These are phyloP conservation scores for Fomitopsis pinicola DNA, from an alignment of 1,284 basidiomycete genomes.

Conservation along the genomic window DNA sequence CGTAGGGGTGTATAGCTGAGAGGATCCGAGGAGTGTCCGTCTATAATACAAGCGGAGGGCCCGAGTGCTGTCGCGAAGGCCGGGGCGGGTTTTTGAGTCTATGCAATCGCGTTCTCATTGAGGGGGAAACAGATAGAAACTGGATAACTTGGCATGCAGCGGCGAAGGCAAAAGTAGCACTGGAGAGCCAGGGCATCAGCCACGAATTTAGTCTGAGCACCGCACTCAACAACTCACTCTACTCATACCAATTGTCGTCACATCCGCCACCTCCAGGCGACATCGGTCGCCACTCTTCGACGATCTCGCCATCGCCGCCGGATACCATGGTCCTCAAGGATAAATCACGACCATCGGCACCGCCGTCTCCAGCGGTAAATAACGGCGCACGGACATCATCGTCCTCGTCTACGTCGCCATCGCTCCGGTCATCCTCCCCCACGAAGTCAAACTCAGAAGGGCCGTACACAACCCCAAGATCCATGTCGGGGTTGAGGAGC, in stretches of 20 bases:
- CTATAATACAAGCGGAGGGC: neutral
- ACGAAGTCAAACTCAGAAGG: neutral
- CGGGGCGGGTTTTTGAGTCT: neutral
- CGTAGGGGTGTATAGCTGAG: neutral
- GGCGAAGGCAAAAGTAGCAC: too few relatives aligned
- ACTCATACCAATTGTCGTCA: constrained; percentile 27
- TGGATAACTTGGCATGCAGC: too few relatives aligned
- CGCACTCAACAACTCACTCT: neutral
- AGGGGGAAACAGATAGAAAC: too few relatives aligned
- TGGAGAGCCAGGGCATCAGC: too few relatives aligned
- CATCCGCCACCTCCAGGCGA: constrained; percentile 26
- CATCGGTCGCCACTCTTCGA: constrained; percentile 35
- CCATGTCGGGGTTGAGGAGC: constrained; percentile 24
- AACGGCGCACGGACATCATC: neutral
- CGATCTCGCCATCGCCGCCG: constrained; percentile 24
- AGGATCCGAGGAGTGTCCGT: neutral
- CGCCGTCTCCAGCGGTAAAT: neutral
- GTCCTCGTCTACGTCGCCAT: constrained; percentile 4
- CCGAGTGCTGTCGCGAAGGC: neutral
- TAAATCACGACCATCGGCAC: constrained; percentile 5
- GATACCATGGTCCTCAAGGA: neutral
- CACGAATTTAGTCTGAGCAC: neutral
- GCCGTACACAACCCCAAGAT: neutral
- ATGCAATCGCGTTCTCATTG: too few relatives aligned
- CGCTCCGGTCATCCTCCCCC: neutral